Evolutionary conservation across 169 alveolate species (phyloP), one percentile per base, ranked within the genome.

Genomic region (Cryptosporidium xiaoi): DNA sequence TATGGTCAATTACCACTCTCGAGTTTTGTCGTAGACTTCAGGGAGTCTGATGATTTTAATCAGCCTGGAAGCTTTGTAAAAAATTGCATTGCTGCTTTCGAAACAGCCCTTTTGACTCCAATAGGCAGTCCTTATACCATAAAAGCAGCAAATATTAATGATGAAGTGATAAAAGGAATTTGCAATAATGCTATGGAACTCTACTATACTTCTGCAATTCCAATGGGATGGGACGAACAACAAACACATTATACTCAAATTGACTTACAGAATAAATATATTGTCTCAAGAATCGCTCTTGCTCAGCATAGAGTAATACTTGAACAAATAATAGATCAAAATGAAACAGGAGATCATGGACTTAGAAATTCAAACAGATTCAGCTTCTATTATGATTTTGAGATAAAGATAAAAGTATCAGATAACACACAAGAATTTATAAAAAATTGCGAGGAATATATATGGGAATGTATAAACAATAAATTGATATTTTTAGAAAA

Each of bases 221-320:
- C 87, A 77, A 77, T 77, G 87, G 10, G n/a, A 2, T 77, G 87
- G 87, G 87, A 77, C 24, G 87, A 77, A 60, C 87, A 77, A 36
- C 87, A 77, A 60, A 46, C 71, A 24, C 48, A 13, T 24, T 60
- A 36, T 50, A 77, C 53, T 60, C 71, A 68, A 24, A 60, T 77
- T 18, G 16, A n/a, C 15, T 27, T 40, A 29, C 64, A 40, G 29
- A 56, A 77, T 48, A 58, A 44, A 8, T 60, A 77, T 24, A 24
- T 40, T 34, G 51, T 77, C 46, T 77, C 87, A n/a, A 77, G 87
- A 77, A 27, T 77, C 16, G 87, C 87, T 77, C 65, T 77, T 29
- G 69, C 77, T 15, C 87, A 77, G 15, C 71, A 60, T 40, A 40
- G 51, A 1, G 71, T 15, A 33, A 56, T 77, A 16, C 46, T 60